Percentiles rank a stretch among this genome's conserved stretches.
Evolutionary conservation across 306 rosid species (phyloP).

Genomic region (Erythrophleum fordii): DNA sequence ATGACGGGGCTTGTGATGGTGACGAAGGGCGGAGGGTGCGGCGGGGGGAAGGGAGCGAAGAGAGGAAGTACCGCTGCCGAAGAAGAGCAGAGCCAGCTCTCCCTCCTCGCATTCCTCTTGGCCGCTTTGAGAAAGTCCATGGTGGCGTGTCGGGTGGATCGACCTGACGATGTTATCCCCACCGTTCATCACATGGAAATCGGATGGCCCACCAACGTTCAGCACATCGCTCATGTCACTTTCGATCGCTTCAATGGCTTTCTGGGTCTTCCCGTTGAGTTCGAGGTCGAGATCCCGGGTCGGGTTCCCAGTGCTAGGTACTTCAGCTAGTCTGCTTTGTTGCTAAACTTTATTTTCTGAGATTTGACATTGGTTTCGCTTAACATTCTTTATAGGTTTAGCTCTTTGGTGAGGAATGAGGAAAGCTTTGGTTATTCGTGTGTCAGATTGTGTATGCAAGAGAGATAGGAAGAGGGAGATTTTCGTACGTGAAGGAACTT

Average conservation of each 20-base stretch:
- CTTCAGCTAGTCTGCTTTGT: not conserved
- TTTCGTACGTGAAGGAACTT: not conserved
- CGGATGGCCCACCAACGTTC: slow-evolving; percentile 93
- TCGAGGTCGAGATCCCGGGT: slow-evolving; percentile 82
- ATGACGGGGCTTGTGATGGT: slow-evolving; percentile 88
- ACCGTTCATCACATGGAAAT: slow-evolving; percentile 85
- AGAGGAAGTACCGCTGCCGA: slow-evolving; percentile 37
- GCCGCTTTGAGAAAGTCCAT: slow-evolving; percentile 87
- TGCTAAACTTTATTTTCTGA: not conserved
- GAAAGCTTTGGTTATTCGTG: slow-evolving; percentile 28
- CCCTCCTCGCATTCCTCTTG: slow-evolving; percentile 60
- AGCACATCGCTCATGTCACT: slow-evolving; percentile 86
- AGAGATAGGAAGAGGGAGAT: not conserved
- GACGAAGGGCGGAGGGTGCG: slow-evolving; percentile 68
- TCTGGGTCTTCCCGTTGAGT: slow-evolving; percentile 90
- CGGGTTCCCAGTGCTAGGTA: slow-evolving; percentile 98
- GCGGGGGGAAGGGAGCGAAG: slow-evolving; percentile 50
- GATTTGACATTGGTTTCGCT: slow-evolving; percentile 37
- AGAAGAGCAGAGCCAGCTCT: slow-evolving; percentile 73
- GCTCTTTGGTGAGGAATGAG: not conserved
- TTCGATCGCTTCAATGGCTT: slow-evolving; percentile 95
- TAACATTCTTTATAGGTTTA: not conserved
- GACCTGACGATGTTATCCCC: slow-evolving; percentile 75
- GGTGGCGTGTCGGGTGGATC: slow-evolving; percentile 86
- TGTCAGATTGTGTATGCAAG: slow-evolving; percentile 4